Evolutionary conservation across 2,329 filamentous ascomycete species (phyloP), one percentile per base, ranked within the genome.

Genomic region (Pyricularia pennisetigena): DNA sequence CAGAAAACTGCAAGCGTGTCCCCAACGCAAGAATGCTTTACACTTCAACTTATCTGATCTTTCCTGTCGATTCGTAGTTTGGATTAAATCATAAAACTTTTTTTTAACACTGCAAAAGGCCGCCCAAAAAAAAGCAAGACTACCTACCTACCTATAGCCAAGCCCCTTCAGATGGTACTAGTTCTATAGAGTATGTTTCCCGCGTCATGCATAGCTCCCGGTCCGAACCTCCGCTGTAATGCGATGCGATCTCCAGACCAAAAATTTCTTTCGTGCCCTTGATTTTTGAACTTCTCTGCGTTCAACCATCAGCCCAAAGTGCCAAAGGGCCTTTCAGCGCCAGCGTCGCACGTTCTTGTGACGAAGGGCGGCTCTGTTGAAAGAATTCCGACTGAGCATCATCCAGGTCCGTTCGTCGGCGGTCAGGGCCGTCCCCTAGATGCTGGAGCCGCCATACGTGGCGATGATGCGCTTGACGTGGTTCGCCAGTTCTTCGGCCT

Each of bases 401-500:
- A 54, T 54, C 41, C 41, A 54, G 16, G 20, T 54, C 41, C 41
- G 41, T 54, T 54, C 41, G 41, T 54, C 41, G 41, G 41, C 41
- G 41, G 41, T 54, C 41, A n/a, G 20, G 41, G 41, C 49, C 41
- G 41, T 54, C 41, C 32, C 41, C 41, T 54, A 54, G 41, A 57
- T 67, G 64, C 24, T 30, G 49, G 28, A 24, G 61, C 71, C 71
- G 70, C 82, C 82, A 72, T 81, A 85, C 73, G 88, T 86, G 78
- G 89, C 87, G 69, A 95, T 89, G 70, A 93, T 87, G 72, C 87
- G 85, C 20, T 90, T 88, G 65, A 98, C 93, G 77, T 93, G 92
- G 74, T 88, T 88, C 69, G 94, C 93, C 71, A 98, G 84, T 78
- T 97, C 93, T 74, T 97, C 94, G 0, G 94, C 93, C 79, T 98